Evolutionary conservation across 805 yeast genomes (phyloP), one percentile per base, ranked within the genome.

Genomic region (Ogataea pini): DNA sequence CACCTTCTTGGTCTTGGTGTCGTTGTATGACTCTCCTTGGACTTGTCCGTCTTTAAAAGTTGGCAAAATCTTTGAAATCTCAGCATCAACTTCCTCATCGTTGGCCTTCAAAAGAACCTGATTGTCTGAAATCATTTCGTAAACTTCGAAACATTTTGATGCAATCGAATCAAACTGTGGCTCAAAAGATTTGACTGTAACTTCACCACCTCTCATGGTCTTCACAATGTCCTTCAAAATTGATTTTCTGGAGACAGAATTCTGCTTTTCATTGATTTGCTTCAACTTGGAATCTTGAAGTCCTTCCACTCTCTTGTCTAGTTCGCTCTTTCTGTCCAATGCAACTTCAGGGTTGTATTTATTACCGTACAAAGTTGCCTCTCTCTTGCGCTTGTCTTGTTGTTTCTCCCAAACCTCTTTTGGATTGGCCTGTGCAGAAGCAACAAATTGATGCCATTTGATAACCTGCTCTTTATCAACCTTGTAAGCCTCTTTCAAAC

Each of bases 381-480:
- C 72, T 49, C 59, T 60, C 46, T 60, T 56, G 51, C 66, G 79
- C 82, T 70, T 80, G 52, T 58, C 68, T 59, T 60, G 65, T 64
- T 63, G 79, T 51, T 70, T 69, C 48, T 72, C 70, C 84, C 83
- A 85, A 57, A 75, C 77, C 45, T 70, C 74, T 60, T 71, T 71
- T 32, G 90, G 90, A 60, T 77, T 73, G 42, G 69, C 72, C 49
- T 70, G 72, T 51, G 85, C 90, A 29, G 72, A 67, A 19, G 75
- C 73, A 6, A 91, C 85, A 67, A 79, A 86, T 51, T 76, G 72
- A 69, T 89, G 89, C 94, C 91, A 92, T 53, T 78, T 76, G 22
- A 76, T 71, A 42, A 88, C 80, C 66, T 90, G 96, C 18, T 72
- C 72, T 60, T 79, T 80, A 64, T 89, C 96, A 36, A 84, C 75